These are phyloP conservation scores for Ilyonectria destructans DNA, from an alignment of 2,329 filamentous ascomycete species.

Conservation along the genomic window DNA sequence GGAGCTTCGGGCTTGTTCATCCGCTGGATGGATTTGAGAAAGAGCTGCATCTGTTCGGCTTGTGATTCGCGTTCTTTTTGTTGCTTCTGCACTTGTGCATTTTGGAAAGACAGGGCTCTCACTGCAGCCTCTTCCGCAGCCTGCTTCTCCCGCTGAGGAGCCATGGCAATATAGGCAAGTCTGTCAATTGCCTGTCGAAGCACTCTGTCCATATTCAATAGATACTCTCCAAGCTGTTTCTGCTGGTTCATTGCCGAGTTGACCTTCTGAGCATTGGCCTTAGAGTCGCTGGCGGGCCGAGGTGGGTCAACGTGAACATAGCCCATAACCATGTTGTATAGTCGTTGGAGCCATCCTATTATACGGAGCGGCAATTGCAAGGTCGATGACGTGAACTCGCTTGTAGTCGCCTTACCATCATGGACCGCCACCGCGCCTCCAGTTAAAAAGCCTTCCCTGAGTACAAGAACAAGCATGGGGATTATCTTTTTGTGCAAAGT, in stretches of 20 bases:
- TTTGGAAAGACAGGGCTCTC: conserved; percentile 21
- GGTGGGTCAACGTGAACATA: conserved; percentile 34
- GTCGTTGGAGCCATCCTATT: conserved; percentile 38
- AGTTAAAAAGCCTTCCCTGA: conserved; percentile 43
- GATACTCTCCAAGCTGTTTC: conserved; percentile 6
- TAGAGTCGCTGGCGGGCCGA: neutral
- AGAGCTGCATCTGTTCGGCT: conserved; percentile 39
- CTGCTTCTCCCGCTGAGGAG: conserved; percentile 18
- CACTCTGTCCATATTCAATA: neutral
- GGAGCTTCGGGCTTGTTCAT: conserved; percentile 9
- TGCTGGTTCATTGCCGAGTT: conserved; percentile 21
- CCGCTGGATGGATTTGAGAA: conserved; percentile 26
- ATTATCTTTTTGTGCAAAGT: conserved; percentile 43
- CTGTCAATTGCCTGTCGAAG: conserved; percentile 32
- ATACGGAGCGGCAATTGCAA: conserved; percentile 36
- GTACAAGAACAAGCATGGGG: conserved; percentile 45
- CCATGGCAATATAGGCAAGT: conserved; percentile 20
- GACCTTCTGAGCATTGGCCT: neutral
- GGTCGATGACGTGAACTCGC: conserved; percentile 41
- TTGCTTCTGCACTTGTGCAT: conserved; percentile 1
- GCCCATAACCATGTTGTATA: conserved; percentile 29
- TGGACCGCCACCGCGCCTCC: conserved; percentile 23
- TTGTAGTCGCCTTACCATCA: conserved; percentile 2
- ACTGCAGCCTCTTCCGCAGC: conserved; percentile 21
- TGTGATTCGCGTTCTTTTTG: conserved; percentile 10